Base-by-base conservation (phyloP, 345 rosid species). In the Camelina neglecta region DNA sequence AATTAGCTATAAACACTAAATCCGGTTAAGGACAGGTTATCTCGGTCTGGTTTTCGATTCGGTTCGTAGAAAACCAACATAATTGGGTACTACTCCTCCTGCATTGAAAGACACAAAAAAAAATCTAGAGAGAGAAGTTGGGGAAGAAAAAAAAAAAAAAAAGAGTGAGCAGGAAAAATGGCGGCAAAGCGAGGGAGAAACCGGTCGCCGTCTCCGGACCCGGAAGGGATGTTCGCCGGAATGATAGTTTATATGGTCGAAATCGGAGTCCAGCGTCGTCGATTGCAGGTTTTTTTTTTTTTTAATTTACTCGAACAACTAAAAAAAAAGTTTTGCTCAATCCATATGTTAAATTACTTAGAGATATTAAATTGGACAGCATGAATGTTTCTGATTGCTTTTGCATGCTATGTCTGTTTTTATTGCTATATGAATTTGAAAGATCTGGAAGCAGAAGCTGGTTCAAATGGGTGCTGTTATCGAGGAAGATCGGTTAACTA, bases 391-490 rank as follows among this genome's bases (percentile, higher is more conserved):
- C 8, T 38, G 2, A 15, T 39, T 26, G 3, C 62, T 13, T 4
- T 50, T 36, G 31, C 75, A 36, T 72, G 23, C n/a, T 41, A 1
- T 29, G 20, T 18, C 10, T 8, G 12, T 26, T 2, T 21, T 58
- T 33, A 8, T 16, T 7, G 1, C 21, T 56, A 11, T 42, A 50
- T 55, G 68, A 68, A 36, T 29, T 0, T 59, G 51, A 5, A 76
- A 93, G 97, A 87, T 93, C 38, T 93, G 97, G 98, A 91, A 83
- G 90, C 90, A 88, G 79, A 93, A 87, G 82, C 84, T 93, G 64
- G 72, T 86, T 38, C 98, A 91, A 79, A 88, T 88, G 96, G 97
- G 96, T 69, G 96, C 94, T 16, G 58, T 72, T 7, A 35, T 91
- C 11, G 88, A 81, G 75, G 84, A 82, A 73, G 47, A 44, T 51